Evolutionary conservation across 805 yeast species (phyloP).

Genomic region (Teunomyces aglyptinius): DNA sequence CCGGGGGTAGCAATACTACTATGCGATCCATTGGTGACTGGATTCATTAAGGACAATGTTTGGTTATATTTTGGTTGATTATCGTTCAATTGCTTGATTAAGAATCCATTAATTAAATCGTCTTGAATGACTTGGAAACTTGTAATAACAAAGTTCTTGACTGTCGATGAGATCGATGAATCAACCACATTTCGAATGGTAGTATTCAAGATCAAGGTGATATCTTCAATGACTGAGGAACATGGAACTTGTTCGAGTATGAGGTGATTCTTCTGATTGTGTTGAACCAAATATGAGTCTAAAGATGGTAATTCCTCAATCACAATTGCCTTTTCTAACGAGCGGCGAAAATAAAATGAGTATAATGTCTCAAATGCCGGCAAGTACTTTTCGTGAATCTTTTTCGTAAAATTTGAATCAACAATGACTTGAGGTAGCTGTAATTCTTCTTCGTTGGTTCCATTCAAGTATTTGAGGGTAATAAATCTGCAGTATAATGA

Average conservation of each 20-base stretch:
- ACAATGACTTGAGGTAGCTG: constrained; percentile 52
- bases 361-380: constrained; percentile 66
- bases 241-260: constrained; percentile 57
- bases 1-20: constrained; percentile 21
- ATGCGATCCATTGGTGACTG: constrained; percentile 6
- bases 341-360: constrained; percentile 67
- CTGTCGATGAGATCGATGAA: constrained; percentile 62
- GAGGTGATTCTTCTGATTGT: neutral
- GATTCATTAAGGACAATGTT: constrained; percentile 19
- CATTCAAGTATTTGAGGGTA: constrained; percentile 55
- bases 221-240: constrained; percentile 84
- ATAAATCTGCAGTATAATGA: constrained; percentile 72
- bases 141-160: constrained; percentile 53
- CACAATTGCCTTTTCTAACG: constrained; percentile 76
- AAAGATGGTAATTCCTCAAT: constrained; percentile 54
- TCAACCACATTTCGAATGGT: constrained; percentile 64
- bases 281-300: constrained; percentile 2
- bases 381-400: constrained; percentile 50
- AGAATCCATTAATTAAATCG: constrained; percentile 58
- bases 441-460: constrained; percentile 19
- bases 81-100: constrained; percentile 33
- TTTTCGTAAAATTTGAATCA: constrained; percentile 54
- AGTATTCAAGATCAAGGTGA: constrained; percentile 68
- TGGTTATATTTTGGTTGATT: constrained; percentile 43
- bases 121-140: constrained; percentile 59